These are phyloP conservation scores for Aureoboletus auriporus DNA, from an alignment of 768 basidiomycete species.

Conservation along the genomic window DNA sequence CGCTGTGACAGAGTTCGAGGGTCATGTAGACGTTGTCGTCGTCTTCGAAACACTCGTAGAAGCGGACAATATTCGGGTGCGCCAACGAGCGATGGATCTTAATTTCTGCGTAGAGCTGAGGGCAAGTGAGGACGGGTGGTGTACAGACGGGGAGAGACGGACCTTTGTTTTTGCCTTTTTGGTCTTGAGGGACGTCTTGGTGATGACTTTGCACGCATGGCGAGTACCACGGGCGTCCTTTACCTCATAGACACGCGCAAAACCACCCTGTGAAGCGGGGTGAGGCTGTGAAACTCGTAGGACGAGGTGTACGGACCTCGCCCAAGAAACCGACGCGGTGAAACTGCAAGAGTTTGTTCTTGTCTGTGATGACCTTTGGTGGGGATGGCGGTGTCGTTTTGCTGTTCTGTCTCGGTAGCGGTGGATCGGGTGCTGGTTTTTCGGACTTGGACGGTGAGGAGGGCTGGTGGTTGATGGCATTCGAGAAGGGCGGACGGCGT, in stretches of 20 bases:
- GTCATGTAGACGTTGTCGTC: constrained; percentile 96
- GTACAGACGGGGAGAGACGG: constrained; percentile 9
- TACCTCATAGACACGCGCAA: constrained; percentile 96
- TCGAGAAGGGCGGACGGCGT: constrained; percentile 42
- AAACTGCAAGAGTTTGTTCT: constrained; percentile 52
- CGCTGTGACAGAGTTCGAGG: constrained; percentile 87
- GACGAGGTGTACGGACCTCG: constrained; percentile 50
- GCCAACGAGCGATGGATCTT: constrained; percentile 90
- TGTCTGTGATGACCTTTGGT: constrained; percentile 70
- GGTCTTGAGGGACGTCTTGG: constrained; percentile 86
- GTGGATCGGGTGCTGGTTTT: constrained; percentile 50
- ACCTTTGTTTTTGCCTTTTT: constrained; percentile 98
- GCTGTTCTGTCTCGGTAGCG: constrained; percentile 76
- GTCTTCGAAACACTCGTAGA: constrained; percentile 95
- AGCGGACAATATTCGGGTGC: constrained; percentile 91
- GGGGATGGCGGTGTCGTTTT: constrained; percentile 81
- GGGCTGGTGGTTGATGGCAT: constrained; percentile 35
- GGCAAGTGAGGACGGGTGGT: constrained; percentile 2
- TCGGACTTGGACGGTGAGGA: constrained; percentile 36
- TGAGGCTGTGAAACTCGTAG: too few species aligned
- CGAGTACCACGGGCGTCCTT: constrained; percentile 61
- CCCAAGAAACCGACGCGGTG: constrained; percentile 80
- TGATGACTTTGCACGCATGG: constrained; percentile 91
- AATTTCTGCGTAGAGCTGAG: constrained; percentile 94
- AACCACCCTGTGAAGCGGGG: constrained; percentile 61